These are phyloP conservation scores for Entomortierella beljakovae DNA, from an alignment of 192 early-diverging fungal species.

Conservation along the genomic window DNA sequence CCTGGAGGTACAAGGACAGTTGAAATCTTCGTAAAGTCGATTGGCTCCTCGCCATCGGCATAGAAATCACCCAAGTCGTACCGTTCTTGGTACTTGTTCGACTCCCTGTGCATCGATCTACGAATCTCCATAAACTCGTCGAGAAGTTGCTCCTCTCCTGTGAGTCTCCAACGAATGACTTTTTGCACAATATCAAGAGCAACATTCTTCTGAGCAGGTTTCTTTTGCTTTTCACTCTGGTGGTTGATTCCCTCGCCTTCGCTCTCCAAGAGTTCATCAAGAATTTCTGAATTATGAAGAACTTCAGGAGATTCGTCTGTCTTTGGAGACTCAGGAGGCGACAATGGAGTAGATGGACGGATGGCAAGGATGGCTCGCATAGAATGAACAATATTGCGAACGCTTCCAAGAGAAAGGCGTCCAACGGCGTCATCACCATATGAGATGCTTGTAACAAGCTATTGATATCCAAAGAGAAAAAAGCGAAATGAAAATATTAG, in stretches of 20 bases:
- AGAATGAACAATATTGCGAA: constrained; percentile 49
- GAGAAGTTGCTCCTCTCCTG: constrained; percentile 30
- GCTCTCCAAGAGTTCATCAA: constrained; percentile 30
- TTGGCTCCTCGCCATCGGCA: not conserved
- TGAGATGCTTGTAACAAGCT: constrained; percentile 55
- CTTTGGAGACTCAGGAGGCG: constrained; percentile 24
- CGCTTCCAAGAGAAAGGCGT: constrained; percentile 50
- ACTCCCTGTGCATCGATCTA: constrained; percentile 37
- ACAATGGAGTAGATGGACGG: constrained; percentile 27
- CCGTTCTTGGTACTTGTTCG: constrained; percentile 29
- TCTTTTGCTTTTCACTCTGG: not conserved
- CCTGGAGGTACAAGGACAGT: constrained; percentile 57
- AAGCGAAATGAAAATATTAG: not conserved
- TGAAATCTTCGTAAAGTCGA: constrained; percentile 22
- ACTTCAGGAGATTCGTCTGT: constrained; percentile 21
- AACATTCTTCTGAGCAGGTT: constrained; percentile 19
- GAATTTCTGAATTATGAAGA: constrained; percentile 35
- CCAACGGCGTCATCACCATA: constrained; percentile 53
- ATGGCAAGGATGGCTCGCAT: constrained; percentile 45
- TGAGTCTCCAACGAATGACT: constrained; percentile 46
- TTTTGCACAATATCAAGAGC: constrained; percentile 55
- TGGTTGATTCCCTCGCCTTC: constrained; percentile 28
- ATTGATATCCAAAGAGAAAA: not conserved
- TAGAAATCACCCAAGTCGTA: constrained; percentile 18
- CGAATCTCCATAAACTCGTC: constrained; percentile 56